Conservation (phyloP, 2,329 filamentous ascomycete genomes). For the Trichophyton verrucosum region DNA sequence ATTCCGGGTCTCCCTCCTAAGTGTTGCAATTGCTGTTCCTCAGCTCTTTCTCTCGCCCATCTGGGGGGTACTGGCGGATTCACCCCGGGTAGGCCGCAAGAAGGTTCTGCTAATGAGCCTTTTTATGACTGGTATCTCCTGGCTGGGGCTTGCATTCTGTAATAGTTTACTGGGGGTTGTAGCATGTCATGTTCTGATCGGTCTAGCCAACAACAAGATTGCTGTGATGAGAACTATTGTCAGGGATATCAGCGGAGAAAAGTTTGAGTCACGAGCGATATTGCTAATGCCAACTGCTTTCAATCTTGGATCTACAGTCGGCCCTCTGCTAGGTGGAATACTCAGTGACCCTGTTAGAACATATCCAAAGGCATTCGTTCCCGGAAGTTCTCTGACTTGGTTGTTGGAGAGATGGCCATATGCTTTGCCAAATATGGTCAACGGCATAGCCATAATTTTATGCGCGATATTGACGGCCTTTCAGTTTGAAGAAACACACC, state of each 20-base stretch:
- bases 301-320: background rate
- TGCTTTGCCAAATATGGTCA: background rate
- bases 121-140: background rate
- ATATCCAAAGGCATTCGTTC: background rate
- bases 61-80: background rate
- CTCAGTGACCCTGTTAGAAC: background rate
- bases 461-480: background rate
- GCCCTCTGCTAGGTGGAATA: background rate
- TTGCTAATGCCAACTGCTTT: background rate
- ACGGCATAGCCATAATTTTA: background rate
- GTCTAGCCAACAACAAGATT: background rate
- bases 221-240: background rate
- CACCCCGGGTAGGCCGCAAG: background rate
- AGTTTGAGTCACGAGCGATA: background rate
- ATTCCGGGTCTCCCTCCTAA: background rate
- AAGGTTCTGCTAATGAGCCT: background rate
- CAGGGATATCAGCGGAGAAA: background rate
- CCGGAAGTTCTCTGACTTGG: background rate
- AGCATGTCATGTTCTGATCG: background rate
- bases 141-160: background rate
- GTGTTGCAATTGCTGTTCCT: background rate
- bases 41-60: background rate
- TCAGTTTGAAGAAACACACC: background rate
- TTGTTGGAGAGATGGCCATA: background rate
- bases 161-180: background rate